Conservation (phyloP, 2,329 filamentous ascomycete genomes). For the Colletotrichum costaricense region DNA sequence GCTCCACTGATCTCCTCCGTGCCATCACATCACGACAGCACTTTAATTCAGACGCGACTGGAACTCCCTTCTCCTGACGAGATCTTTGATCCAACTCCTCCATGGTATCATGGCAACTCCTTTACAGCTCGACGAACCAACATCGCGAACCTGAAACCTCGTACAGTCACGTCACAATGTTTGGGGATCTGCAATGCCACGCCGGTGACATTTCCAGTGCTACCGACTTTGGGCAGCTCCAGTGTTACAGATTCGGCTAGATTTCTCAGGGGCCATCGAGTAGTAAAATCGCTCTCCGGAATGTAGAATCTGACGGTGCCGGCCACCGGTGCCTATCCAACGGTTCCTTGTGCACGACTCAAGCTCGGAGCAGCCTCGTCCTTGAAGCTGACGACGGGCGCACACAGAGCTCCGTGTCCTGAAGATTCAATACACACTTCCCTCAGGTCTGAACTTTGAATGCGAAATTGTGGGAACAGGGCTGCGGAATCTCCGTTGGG, state of each 20-base stretch:
- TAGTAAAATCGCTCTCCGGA: background rate
- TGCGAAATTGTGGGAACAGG: background rate
- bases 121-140: background rate
- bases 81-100: background rate
- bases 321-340: background rate
- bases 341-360: conserved; percentile 3
- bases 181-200: conserved; percentile 30
- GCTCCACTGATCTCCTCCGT: conserved; percentile 19
- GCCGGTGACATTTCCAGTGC: background rate
- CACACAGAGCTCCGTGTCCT: conserved; percentile 10
- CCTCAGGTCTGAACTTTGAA: conserved; percentile 26
- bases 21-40: conserved; percentile 19
- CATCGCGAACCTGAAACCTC: conserved; percentile 25
- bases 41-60: conserved; percentile 30
- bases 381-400: background rate
- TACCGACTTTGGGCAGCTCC: background rate
- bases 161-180: conserved; percentile 10
- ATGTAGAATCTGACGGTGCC: background rate
- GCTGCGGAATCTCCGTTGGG: background rate
- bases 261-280: conserved; percentile 1
- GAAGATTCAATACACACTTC: background rate
- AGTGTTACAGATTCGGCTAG: conserved; percentile 9
- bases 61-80: conserved; percentile 28
- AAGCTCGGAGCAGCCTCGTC: background rate
- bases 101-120: background rate